Percentiles rank a stretch among this genome's conserved stretches.
phyloP scores from a whole-genome alignment of 2,329 filamentous ascomycete genomes.

The Bretziella fagacearum region DNA sequence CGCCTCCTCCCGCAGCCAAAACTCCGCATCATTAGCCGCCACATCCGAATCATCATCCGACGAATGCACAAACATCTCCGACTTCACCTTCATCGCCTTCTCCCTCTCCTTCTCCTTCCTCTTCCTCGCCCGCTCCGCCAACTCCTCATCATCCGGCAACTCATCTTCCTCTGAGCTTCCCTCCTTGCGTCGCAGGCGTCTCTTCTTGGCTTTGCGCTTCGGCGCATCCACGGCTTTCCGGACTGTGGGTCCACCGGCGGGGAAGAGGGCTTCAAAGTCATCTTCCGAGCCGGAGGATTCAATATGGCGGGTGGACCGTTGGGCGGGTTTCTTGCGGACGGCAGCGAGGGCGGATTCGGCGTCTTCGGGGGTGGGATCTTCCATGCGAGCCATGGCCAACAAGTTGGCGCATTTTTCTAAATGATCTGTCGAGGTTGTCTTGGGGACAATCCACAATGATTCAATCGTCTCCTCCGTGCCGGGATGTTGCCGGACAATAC shows the following conservation, averaged over 20 bases:
- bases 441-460: constrained; percentile 62
- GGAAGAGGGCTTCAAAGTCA: constrained; percentile 47
- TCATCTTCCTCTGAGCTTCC: constrained; percentile 22
- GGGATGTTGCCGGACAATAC: constrained; percentile 43
- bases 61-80: constrained; percentile 59
- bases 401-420: constrained; percentile 39
- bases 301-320: constrained; percentile 36
- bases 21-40: constrained; percentile 49
- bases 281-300: constrained; percentile 49
- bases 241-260: constrained; percentile 46
- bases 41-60: constrained; percentile 82
- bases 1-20: constrained; percentile 61
- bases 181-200: constrained; percentile 29
- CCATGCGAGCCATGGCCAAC: constrained; percentile 56
- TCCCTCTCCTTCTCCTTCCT: constrained; percentile 55
- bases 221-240: constrained; percentile 36
- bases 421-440: constrained; percentile 42
- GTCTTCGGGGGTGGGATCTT: constrained; percentile 62
- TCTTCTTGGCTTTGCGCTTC: constrained; percentile 27
- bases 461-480: constrained; percentile 53
- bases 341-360: constrained; percentile 60
- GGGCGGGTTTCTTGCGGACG: constrained; percentile 21
- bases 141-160: constrained; percentile 42
- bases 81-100: constrained; percentile 67
- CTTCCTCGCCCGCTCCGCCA: constrained; percentile 44